Percentiles rank a stretch among this genome's conserved stretches.
Evolutionary conservation across 345 rosid genomes (phyloP).

Genomic region (Pistacia atlantica): DNA sequence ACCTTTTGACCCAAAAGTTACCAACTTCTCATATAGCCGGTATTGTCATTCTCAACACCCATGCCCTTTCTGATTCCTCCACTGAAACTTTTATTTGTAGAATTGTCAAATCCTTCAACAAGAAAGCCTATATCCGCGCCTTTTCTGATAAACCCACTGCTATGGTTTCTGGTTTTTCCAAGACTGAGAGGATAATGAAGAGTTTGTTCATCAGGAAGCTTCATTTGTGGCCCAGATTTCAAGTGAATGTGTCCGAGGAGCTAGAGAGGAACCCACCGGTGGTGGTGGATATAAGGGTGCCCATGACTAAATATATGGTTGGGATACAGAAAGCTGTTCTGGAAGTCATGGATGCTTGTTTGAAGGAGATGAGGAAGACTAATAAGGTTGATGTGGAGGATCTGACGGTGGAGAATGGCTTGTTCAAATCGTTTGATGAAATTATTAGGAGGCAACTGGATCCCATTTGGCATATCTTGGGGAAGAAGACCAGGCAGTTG

Average conservation of each 20-base stretch:
- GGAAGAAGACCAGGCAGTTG: conserved; percentile 93
- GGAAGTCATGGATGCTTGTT: conserved; percentile 90
- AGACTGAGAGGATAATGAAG: conserved; percentile 89
- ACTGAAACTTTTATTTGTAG: conserved; percentile 92
- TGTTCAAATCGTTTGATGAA: conserved; percentile 99
- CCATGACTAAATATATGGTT: conserved; percentile 78
- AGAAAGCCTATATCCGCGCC: conserved; percentile 53
- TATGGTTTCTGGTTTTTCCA: conserved; percentile 92
- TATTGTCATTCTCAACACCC: conserved; percentile 60
- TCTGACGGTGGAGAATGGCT: conserved; percentile 90
- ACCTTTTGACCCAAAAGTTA: conserved; percentile 60
- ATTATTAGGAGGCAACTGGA: conserved; percentile 92
- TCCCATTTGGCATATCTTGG: conserved; percentile 96
- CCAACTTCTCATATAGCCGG: conserved; percentile 70
- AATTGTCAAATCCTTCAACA: conserved; percentile 59
- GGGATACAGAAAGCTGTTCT: conserved; percentile 91
- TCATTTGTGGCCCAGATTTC: conserved; percentile 94
- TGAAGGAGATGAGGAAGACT: conserved; percentile 96
- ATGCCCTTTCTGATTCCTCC: conserved; percentile 75
- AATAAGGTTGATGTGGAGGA: conserved; percentile 97
- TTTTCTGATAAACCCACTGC: conserved; percentile 83
- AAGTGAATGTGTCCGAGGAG: conserved; percentile 87
- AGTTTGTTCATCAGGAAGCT: conserved; percentile 60
- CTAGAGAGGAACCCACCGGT: conserved; percentile 79
- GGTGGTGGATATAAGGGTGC: conserved; percentile 85